Evolutionary conservation across 2,329 filamentous ascomycete genomes (phyloP), one percentile per base, ranked within the genome.

Genomic region (Aspergillaceae sp.): DNA sequence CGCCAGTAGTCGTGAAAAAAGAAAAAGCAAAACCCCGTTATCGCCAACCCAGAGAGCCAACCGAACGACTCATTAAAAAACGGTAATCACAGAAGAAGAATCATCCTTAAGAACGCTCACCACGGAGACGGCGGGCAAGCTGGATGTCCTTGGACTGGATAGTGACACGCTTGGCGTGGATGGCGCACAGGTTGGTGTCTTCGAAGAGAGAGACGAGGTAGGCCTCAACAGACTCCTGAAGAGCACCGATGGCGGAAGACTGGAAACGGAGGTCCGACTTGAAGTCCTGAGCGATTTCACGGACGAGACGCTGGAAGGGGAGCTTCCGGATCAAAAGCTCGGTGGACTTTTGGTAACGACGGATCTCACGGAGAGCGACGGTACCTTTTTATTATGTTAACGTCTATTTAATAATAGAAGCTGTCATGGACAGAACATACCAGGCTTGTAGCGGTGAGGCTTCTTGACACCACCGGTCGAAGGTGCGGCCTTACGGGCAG

Each of bases 131-230:
- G 60, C 92, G 86, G 64, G 91, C 90, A 43, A 97, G 83, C 76
- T 97, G 91, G 68, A 97, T 96, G 64, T 96, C 91, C 80, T 96
- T 96, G 73, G 69, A 72, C 66, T 75, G 91, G 74, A 97, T 97
- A 66, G 91, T 97, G 67, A 97, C 92, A 77, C 92, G 89, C 83
- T 97, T 97, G 74, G 92, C 91, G 76, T 97, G 92, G 72, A 97
- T 95, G 66, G 92, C 91, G 76, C 91, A 97, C 44, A 95, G 77
- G 78, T 97, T 97, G 75, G 91, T 96, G 70, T 97, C 91, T 74
- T 97, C 90, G 63, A 97, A 97, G 56, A 97, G 84, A 40, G 90
- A 94, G 73, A 97, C 90, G 64, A 98, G 86, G 76, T 96, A 97
- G 2, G 92, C 94, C 79, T 98, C 92, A 57, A 95, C 90, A 46